Conservation (phyloP, 1,139 yeast genomes). For the Scheffersomyces illinoinensis region DNA sequence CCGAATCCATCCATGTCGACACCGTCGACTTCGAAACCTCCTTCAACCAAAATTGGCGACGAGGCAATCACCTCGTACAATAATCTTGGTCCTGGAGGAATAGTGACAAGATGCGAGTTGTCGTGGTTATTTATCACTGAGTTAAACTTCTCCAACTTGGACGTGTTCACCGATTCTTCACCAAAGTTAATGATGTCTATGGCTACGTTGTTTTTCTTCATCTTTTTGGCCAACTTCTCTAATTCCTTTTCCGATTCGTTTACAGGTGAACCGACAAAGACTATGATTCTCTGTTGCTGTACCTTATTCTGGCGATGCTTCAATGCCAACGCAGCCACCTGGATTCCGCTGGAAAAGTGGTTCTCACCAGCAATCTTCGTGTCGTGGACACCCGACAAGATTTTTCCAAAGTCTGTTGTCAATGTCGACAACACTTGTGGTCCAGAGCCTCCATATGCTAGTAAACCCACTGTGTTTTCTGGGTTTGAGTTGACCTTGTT, state of each 20-base stretch:
- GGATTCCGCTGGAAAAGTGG: constrained; percentile 82
- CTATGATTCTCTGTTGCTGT: constrained; percentile 87
- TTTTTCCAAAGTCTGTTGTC: constrained; percentile 85
- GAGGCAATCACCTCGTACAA: constrained; percentile 73
- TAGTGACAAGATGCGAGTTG: constrained; percentile 80
- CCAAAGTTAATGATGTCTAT: constrained; percentile 92
- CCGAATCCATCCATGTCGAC: constrained; percentile 33
- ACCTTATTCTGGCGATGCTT: constrained; percentile 95
- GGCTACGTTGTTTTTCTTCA: constrained; percentile 92
- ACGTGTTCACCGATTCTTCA: constrained; percentile 76
- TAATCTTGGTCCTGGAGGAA: constrained; percentile 85
- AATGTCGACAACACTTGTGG: constrained; percentile 87
- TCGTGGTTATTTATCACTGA: constrained; percentile 76
- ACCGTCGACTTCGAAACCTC: constrained; percentile 47
- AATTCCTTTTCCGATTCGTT: constrained; percentile 69
- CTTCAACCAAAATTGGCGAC: constrained; percentile 69
- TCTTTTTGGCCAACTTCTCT: constrained; percentile 82
- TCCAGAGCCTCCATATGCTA: constrained; percentile 83
- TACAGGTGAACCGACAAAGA: constrained; percentile 88
- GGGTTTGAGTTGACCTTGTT: constrained; percentile 88
- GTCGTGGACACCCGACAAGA: constrained; percentile 84
- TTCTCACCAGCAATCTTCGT: constrained; percentile 69
- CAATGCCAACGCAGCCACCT: constrained; percentile 95
- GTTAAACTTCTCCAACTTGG: constrained; percentile 78
- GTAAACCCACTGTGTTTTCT: constrained; percentile 88